Conservation (phyloP, 345 rosid species). For the Eutrema yunnanense region DNA sequence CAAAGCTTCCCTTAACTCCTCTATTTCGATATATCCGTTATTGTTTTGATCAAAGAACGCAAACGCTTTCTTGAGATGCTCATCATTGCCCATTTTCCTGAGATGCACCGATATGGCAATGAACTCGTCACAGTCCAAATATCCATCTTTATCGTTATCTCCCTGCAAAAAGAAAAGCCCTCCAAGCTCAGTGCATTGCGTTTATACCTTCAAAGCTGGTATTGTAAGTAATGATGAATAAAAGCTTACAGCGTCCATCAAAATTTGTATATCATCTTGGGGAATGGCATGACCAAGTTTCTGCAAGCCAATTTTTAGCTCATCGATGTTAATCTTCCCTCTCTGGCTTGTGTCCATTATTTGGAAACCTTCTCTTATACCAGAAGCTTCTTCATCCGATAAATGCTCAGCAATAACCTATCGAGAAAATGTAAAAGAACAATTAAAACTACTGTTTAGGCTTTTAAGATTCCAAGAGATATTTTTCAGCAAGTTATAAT, state of each 20-base stretch:
- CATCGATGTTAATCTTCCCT: slow-evolving; percentile 84
- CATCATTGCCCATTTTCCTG: slow-evolving; percentile 87
- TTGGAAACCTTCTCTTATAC: slow-evolving; percentile 82
- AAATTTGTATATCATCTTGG: slow-evolving; percentile 79
- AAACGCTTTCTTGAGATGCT: slow-evolving; percentile 85
- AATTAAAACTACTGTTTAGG: not conserved
- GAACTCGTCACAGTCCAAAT: slow-evolving; percentile 72
- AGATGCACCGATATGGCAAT: slow-evolving; percentile 90
- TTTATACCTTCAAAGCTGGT: not conserved
- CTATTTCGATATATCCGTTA: slow-evolving; percentile 80
- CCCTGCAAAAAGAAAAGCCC: slow-evolving; percentile 52
- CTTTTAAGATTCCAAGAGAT: not conserved
- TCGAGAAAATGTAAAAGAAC: not conserved
- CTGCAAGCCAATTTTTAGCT: slow-evolving; percentile 68
- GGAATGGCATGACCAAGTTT: slow-evolving; percentile 73
- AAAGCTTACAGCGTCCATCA: slow-evolving; percentile 91
- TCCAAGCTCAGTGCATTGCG: slow-evolving; percentile 10
- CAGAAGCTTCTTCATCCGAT: slow-evolving; percentile 91
- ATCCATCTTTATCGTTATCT: slow-evolving; percentile 79
- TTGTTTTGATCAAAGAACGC: slow-evolving; percentile 66
- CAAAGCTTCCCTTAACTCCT: slow-evolving; percentile 72
- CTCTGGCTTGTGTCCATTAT: slow-evolving; percentile 69
- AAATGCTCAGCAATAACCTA: slow-evolving; percentile 96
- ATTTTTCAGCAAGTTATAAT: not conserved
- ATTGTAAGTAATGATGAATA: not conserved